A percentile compares a stretch with the other conserved stretches of the same genome.
Evolutionary conservation across 805 yeast genomes (phyloP).

Genomic region (Brettanomyces anomalus): DNA sequence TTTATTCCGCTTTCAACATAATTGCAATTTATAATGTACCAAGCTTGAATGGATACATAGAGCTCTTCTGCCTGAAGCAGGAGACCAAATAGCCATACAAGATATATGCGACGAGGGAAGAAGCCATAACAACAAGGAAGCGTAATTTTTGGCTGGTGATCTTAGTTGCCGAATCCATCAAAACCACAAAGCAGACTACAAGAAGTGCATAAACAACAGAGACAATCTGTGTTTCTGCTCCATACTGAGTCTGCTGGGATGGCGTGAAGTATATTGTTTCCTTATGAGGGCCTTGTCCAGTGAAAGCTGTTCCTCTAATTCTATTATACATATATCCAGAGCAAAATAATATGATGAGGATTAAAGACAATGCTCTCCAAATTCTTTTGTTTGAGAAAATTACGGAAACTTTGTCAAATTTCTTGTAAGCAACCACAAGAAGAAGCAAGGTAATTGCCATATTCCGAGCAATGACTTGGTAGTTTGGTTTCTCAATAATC

Average conservation of each 20-base stretch:
- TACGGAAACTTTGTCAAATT: conserved; percentile 26
- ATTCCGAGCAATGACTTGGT: conserved; percentile 10
- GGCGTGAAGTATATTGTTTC: conserved; percentile 29
- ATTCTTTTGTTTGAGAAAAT: conserved; percentile 43
- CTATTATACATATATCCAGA: conserved; percentile 92
- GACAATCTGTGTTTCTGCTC: conserved; percentile 82
- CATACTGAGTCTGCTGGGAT: conserved; percentile 73
- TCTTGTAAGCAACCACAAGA: conserved; percentile 15
- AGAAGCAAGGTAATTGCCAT: conserved; percentile 27
- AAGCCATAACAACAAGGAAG: conserved; percentile 36
- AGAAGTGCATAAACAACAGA: conserved; percentile 65
- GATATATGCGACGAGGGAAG: conserved; percentile 39
- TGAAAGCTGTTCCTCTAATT: conserved; percentile 66
- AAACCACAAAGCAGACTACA: conserved; percentile 47
- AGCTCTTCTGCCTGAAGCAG: conserved; percentile 61
- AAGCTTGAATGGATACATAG: conserved; percentile 69
- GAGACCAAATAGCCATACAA: conserved; percentile 55
- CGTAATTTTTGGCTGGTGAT: conserved; percentile 37
- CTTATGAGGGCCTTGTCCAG: conserved; percentile 35
- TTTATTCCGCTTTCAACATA: neutral
- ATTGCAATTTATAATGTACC: neutral
- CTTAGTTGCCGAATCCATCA: conserved; percentile 50
- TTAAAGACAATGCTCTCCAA: conserved; percentile 68
- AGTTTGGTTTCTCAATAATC: conserved; percentile 34
- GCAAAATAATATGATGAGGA: conserved; percentile 59